Percentiles rank a stretch among this genome's conserved stretches.
Conservation (phyloP, 352 stramenopile genomes). For the Phytophthora macrochlamydospora region DNA sequence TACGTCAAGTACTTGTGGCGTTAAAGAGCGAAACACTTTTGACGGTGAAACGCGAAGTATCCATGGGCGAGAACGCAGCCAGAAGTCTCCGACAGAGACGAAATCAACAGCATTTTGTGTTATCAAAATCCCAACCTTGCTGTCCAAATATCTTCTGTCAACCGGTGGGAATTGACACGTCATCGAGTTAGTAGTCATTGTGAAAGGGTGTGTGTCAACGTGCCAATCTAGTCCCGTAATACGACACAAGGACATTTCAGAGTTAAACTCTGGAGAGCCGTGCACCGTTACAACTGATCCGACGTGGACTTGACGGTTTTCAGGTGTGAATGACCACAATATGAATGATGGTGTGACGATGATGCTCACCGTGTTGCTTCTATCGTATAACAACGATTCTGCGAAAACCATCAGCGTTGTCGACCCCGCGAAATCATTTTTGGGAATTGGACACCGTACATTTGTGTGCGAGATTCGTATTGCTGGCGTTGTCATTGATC, state of each 20-base stretch:
- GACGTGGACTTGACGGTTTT: constrained; percentile 23
- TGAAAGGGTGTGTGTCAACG: constrained; percentile 13
- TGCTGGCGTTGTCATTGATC: constrained; percentile 2
- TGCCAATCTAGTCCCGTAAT: constrained; percentile 11
- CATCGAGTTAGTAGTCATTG: constrained; percentile 26
- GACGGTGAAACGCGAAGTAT: constrained; percentile 31
- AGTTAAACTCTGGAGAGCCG: constrained; percentile 25
- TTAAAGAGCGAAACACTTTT: constrained; percentile 13
- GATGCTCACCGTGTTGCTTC: constrained; percentile 9
- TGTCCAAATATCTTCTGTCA: not conserved
- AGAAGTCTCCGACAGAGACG: constrained; percentile 20
- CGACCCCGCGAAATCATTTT: constrained; percentile 5
- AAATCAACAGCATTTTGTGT: constrained; percentile 34
- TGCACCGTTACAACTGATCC: constrained; percentile 30
- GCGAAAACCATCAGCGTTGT: constrained; percentile 22
- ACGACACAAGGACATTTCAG: constrained; percentile 17
- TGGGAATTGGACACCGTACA: constrained; percentile 13
- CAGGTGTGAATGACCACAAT: constrained; percentile 30
- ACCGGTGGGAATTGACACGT: constrained; percentile 27
- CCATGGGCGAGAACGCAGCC: constrained; percentile 13
- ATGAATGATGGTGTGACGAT: constrained; percentile 14
- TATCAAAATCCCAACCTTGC: constrained; percentile 16
- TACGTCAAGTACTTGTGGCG: constrained; percentile 27
- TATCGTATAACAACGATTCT: not conserved
- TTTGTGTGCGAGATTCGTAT: constrained; percentile 5